Conservation (phyloP, 75 land plant genomes). For the Selaginella tamariscina region DNA sequence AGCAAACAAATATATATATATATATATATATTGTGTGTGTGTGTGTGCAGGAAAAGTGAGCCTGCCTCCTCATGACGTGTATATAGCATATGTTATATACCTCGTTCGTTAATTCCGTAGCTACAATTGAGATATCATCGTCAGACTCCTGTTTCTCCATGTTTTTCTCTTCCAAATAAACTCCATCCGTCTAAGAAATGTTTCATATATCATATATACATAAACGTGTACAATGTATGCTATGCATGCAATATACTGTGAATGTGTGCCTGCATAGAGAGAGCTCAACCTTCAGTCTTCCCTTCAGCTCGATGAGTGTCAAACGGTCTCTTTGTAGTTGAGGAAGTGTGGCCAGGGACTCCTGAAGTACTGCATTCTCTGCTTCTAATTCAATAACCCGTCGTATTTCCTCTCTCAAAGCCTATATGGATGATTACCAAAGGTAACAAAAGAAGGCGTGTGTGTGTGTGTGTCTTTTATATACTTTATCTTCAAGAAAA, state of each 20-base stretch:
- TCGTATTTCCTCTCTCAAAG: constrained; percentile 31
- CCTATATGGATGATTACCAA: too few species aligned
- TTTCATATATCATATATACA: not conserved
- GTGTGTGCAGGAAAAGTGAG: too few species aligned
- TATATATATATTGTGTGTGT: too few species aligned
- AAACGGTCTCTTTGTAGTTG: constrained; percentile 28
- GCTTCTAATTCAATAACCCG: constrained; percentile 31
- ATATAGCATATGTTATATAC: too few species aligned
- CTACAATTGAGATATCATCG: constrained; percentile 30
- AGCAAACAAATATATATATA: too few species aligned
- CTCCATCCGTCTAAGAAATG: constrained; percentile 12
- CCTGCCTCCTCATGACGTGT: too few species aligned
- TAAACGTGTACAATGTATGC: not conserved
- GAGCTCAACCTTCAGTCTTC: constrained; percentile 20
- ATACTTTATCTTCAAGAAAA: too few species aligned
- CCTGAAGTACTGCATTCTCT: constrained; percentile 33
- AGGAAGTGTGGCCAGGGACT: constrained; percentile 24
- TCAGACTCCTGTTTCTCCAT: too few species aligned
- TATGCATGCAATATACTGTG: constrained; percentile 4
- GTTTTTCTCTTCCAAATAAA: constrained; percentile 9
- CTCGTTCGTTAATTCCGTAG: constrained; percentile 30
- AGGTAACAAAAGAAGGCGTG: too few species aligned
- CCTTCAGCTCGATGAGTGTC: constrained; percentile 18
- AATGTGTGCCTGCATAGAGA: too few species aligned
- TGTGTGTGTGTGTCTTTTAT: too few species aligned